phyloP scores from a whole-genome alignment of 371 early-diverging fungal species.

The Syncephalastrum racemosum region DNA sequence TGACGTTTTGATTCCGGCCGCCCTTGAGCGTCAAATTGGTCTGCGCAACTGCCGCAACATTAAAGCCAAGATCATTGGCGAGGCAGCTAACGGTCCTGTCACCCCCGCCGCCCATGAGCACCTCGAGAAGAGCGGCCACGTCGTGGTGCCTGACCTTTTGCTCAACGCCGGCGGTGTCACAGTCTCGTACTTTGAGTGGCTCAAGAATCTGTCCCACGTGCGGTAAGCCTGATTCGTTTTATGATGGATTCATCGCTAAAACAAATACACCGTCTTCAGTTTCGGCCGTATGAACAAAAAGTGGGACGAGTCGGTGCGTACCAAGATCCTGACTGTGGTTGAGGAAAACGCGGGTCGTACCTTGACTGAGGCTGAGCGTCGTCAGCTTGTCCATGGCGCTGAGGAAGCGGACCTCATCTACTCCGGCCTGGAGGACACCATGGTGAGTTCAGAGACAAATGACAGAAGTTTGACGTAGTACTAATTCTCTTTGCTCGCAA shows the following conservation, averaged over 20 bases:
- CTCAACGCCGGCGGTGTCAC: conserved; percentile 90
- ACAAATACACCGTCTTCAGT: conserved; percentile 17
- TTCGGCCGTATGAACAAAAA: conserved; percentile 92
- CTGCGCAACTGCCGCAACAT: conserved; percentile 74
- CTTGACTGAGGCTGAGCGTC: conserved; percentile 74
- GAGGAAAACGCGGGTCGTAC: conserved; percentile 72
- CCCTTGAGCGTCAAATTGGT: conserved; percentile 87
- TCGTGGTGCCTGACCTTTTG: conserved; percentile 81
- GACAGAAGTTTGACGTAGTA: no score
- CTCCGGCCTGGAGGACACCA: conserved; percentile 89
- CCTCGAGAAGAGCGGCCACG: conserved; percentile 65
- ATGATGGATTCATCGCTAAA: no score
- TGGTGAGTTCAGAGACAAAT: conserved; percentile 46
- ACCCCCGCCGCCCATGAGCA: conserved; percentile 80
- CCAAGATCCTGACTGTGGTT: conserved; percentile 73
- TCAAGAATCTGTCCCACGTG: conserved; percentile 85
- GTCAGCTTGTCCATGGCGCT: conserved; percentile 83
- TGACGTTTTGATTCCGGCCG: conserved; percentile 85
- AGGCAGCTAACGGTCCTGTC: conserved; percentile 88
- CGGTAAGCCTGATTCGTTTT: conserved; percentile 7
- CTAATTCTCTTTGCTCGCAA: no score
- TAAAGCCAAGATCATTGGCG: conserved; percentile 86
- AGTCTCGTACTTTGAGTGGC: conserved; percentile 84
- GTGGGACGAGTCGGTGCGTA: conserved; percentile 86
- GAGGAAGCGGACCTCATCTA: conserved; percentile 91